Base-by-base conservation (phyloP, 1,284 basidiomycete genomes). In the Athelia sp. region DNA sequence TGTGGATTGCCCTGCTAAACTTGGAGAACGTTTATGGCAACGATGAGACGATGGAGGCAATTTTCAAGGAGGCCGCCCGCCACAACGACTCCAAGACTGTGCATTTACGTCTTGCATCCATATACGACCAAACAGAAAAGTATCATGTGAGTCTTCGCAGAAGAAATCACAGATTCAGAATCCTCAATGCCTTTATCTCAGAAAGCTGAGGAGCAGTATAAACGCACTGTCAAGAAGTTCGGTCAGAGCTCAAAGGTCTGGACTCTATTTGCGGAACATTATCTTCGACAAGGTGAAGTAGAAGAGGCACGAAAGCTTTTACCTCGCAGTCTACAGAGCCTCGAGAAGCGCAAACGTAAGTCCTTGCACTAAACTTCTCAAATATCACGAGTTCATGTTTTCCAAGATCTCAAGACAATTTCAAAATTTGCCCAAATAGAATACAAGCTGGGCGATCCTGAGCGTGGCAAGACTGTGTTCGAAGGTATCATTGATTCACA, bases 1-100 rank as follows among this genome's bases (percentile, higher is more conserved):
- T 99, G 21, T 99, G 97, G 97, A 91, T 97, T 64, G 96, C 96
- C 2, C 70, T 98, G 47, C 80, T 99, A 54, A 99, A 99, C 63
- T 67, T 99, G 60, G 97, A 99, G 73, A 95, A 97, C 62, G 76
- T 86, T 4, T 98, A 96, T 63, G 97, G 98, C 2, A 90, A 86
- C 11, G 84, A 90, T 32, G 83, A 93, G 57, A 81, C 79, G 1
- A 67, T 93, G 35, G 92, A 95, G 44, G 64, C 73, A 29, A 75
- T 83, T 1, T 98, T 98, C 78, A 91, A 87, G 64, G 93, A 99
- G 59, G 98, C 96, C 4, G 84, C 82, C 4, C 82, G 88, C 52
- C 81, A 88, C 44, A 98, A 98, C 62, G 96, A 99, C 60, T 88
- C 94, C 1, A 92, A 97, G 70, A 91, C 89, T 1, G 74, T 99